Percentiles rank a stretch among this genome's conserved stretches.
Evolutionary conservation across 768 basidiomycete species (phyloP).

Genomic region (Lentinula aciculospora): DNA sequence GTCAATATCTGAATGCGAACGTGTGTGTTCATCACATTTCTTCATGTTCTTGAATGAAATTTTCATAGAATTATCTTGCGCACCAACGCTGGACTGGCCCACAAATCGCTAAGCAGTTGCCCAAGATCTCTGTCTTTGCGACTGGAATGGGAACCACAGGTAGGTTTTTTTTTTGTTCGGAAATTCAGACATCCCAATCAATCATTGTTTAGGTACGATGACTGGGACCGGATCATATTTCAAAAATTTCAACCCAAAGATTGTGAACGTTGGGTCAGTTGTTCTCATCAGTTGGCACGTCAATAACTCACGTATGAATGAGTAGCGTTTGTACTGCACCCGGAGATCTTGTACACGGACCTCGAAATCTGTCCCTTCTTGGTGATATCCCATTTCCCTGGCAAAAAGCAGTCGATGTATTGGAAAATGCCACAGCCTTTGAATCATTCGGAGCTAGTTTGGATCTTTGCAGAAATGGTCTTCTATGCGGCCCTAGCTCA

Average conservation of each 20-base stretch:
- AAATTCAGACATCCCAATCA: background rate
- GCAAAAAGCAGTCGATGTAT: slow-evolving; percentile 17
- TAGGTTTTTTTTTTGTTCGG: background rate
- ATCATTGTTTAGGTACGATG: slow-evolving; percentile 16
- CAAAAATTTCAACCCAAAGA: slow-evolving; percentile 15
- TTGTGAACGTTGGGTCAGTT: slow-evolving; percentile 14
- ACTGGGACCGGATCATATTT: slow-evolving; percentile 18
- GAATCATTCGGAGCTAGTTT: slow-evolving; percentile 18
- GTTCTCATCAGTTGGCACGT: background rate
- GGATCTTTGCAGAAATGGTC: slow-evolving; percentile 17
- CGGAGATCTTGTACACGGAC: slow-evolving; percentile 18
- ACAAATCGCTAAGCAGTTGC: slow-evolving; percentile 19
- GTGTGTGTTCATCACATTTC: slow-evolving; percentile 5
- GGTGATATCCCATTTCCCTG: slow-evolving; percentile 20
- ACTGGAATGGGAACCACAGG: slow-evolving; percentile 19
- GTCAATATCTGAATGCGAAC: slow-evolving; percentile 17
- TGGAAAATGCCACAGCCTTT: slow-evolving; percentile 16
- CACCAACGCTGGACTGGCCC: slow-evolving; percentile 22
- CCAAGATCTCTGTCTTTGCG: slow-evolving; percentile 17
- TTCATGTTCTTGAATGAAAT: background rate
- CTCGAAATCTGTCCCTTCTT: slow-evolving; percentile 16
- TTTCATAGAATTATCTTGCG: slow-evolving; percentile 16
- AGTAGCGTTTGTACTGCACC: slow-evolving; percentile 15
- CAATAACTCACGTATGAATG: background rate
- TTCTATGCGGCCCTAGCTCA: slow-evolving; percentile 19